Evolutionary conservation across 805 yeast genomes (phyloP).

Genomic region (Starmerella potacharoeniae): DNA sequence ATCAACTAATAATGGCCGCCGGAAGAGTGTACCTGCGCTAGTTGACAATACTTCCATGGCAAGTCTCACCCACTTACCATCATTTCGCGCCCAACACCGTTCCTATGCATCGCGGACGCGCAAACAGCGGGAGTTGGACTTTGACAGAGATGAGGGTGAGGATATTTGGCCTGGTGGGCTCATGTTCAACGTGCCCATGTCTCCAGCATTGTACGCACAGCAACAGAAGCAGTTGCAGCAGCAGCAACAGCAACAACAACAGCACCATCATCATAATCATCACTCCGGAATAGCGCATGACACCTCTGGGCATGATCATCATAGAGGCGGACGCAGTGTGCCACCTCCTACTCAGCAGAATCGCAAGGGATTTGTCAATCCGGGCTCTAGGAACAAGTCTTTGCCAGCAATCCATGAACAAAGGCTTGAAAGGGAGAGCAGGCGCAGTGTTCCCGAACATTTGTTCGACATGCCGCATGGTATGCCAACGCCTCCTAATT

Average conservation of each 20-base stretch:
- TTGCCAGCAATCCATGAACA: neutral
- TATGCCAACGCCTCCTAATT: no score
- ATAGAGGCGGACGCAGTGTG: neutral
- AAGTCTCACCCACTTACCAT: conserved; percentile 16
- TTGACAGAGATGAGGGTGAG: conserved; percentile 37
- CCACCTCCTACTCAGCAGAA: neutral
- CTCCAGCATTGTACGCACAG: conserved; percentile 40
- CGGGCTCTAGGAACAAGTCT: neutral
- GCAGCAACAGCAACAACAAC: conserved; percentile 8
- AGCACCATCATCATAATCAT: neutral
- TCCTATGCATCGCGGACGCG: conserved; percentile 16
- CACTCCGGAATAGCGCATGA: no score
- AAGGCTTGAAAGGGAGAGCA: neutral
- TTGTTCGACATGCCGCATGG: neutral
- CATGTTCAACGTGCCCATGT: conserved; percentile 54
- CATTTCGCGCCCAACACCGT: neutral
- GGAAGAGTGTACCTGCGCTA: conserved; percentile 16
- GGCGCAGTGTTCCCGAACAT: no score
- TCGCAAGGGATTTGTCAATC: neutral
- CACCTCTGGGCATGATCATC: neutral
- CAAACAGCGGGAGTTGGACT: conserved; percentile 28
- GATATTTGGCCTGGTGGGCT: conserved; percentile 43
- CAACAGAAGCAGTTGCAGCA: conserved; percentile 14
- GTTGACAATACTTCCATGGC: conserved; percentile 24
- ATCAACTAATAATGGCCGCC: neutral